Base-by-base conservation (phyloP, 2,329 filamentous ascomycete species). In the Parascedosporium putredinis region DNA sequence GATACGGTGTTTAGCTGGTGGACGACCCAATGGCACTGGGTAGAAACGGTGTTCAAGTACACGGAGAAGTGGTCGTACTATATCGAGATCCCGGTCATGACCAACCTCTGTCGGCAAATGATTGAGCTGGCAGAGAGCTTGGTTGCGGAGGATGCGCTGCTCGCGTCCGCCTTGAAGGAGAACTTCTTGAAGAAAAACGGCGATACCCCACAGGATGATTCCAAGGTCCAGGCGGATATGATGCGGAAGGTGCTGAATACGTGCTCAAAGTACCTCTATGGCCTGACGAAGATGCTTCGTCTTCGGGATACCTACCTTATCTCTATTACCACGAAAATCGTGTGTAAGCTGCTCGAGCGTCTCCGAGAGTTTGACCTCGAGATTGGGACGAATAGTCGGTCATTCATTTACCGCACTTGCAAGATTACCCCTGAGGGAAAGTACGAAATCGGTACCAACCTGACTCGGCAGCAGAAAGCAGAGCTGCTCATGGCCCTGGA, bases 101-200 rank as follows among this genome's bases (percentile, higher is more conserved):
- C 89, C 58, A 83, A 95, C 51, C 96, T 97, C 59, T 96, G 90
- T 61, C 83, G 93, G 56, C 88, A 95, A 61, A 86, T 87, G 12
- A 98, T 98, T 79, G 88, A 97, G 58, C 86, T 95, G 60, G 90
- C 91, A 1, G 87, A 95, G 60, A 76, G 79, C 31, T 75, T 95
- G 2, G 86, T 97, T 60, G 83, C 87, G 36, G 83, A 95, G 57
- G 93, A 94, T 62, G 83, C 82, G 47, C 77, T 96, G 52, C 82
- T 98, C 54, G 80, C 87, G 2, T 85, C 83, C 43, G 85, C 86
- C 10, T 64, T 89, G 46, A 49, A 55, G 51, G 55, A 58, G 40
- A 52, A 55, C 31, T 49, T 52, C 18, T 10, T 53, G 36, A 50
- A 49, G 29, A 47, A 18, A 14, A 23, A 45, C 2, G 62, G 62